Evolutionary conservation across 352 stramenopile species (phyloP).

Genomic region (Phytophthora melonis): DNA sequence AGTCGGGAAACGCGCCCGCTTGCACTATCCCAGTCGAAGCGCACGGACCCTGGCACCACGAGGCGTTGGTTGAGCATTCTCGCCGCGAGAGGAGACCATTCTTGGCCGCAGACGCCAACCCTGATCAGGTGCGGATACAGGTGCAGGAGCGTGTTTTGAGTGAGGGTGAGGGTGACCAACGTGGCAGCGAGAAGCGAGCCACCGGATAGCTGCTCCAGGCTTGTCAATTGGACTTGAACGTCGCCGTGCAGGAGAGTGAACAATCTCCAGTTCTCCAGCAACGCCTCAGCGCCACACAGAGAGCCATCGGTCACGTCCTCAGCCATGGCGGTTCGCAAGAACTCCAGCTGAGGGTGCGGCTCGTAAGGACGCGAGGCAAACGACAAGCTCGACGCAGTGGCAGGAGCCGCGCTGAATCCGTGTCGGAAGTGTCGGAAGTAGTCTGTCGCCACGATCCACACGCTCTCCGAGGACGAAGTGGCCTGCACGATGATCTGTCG

Average conservation of each 20-base stretch:
- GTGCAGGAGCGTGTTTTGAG: conserved; percentile 16
- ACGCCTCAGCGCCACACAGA: conserved; percentile 1
- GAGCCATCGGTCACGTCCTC: conserved; percentile 18
- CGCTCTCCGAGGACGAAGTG: neutral
- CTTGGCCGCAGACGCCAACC: neutral
- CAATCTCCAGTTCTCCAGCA: conserved; percentile 23
- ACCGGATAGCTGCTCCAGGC: conserved; percentile 1
- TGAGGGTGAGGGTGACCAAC: conserved; percentile 13
- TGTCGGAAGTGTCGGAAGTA: conserved; percentile 24
- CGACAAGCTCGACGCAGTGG: no score
- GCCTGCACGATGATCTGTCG: neutral
- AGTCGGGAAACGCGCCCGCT: conserved; percentile 4
- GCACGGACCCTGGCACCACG: neutral
- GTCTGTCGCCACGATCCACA: conserved; percentile 21
- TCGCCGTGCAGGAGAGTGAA: conserved; percentile 16
- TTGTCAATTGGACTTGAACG: conserved; percentile 3
- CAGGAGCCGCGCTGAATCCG: conserved; percentile 9
- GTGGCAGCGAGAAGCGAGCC: conserved; percentile 7
- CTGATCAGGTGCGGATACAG: conserved; percentile 10
- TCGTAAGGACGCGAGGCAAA: neutral
- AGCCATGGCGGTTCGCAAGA: conserved; percentile 2
- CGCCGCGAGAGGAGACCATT: neutral
- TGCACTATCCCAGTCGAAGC: conserved; percentile 20
- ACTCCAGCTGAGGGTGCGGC: conserved; percentile 15
- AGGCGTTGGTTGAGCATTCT: conserved; percentile 16